Conservation (phyloP, 2,329 filamentous ascomycete genomes). For the Calonectria pauciramosa region DNA sequence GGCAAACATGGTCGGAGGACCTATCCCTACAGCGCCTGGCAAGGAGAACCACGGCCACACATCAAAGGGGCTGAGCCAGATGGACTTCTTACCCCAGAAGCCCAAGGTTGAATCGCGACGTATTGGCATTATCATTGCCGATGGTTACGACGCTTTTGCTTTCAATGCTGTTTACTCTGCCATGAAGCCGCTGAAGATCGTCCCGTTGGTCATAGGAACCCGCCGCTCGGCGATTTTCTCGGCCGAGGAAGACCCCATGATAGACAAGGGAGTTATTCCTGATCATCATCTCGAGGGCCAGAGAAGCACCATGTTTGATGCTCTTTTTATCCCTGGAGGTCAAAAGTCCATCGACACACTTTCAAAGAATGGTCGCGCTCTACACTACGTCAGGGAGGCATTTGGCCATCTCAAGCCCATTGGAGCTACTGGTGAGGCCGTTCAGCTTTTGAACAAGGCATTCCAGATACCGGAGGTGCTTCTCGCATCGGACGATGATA, state of each 20-base stretch:
- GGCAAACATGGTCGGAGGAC: conserved; percentile 77
- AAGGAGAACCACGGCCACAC: conserved; percentile 76
- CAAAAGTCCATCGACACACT: conserved; percentile 73
- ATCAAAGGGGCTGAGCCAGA: conserved; percentile 76
- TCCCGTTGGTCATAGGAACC: conserved; percentile 80
- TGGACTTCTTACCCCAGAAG: conserved; percentile 73
- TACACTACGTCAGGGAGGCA: conserved; percentile 84
- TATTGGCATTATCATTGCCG: conserved; percentile 80
- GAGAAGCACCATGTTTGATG: conserved; percentile 86
- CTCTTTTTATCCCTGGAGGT: conserved; percentile 82
- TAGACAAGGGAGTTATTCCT: conserved; percentile 70
- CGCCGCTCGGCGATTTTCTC: conserved; percentile 76
- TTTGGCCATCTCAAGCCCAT: conserved; percentile 88
- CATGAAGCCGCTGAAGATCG: conserved; percentile 71
- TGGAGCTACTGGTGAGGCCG: conserved; percentile 80
- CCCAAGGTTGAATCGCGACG: conserved; percentile 79
- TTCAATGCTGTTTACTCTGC: conserved; percentile 77
- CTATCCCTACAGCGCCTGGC: conserved; percentile 65
- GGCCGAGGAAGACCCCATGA: conserved; percentile 66
- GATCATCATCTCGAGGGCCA: conserved; percentile 86
- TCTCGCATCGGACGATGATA: conserved; percentile 55
- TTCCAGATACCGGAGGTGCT: conserved; percentile 59
- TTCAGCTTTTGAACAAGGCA: conserved; percentile 70
- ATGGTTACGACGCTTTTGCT: conserved; percentile 78
- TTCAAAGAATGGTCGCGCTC: conserved; percentile 76